Evolutionary conservation across 257 asterid genomes (phyloP).

Genomic region (Hygrophila difformis): DNA sequence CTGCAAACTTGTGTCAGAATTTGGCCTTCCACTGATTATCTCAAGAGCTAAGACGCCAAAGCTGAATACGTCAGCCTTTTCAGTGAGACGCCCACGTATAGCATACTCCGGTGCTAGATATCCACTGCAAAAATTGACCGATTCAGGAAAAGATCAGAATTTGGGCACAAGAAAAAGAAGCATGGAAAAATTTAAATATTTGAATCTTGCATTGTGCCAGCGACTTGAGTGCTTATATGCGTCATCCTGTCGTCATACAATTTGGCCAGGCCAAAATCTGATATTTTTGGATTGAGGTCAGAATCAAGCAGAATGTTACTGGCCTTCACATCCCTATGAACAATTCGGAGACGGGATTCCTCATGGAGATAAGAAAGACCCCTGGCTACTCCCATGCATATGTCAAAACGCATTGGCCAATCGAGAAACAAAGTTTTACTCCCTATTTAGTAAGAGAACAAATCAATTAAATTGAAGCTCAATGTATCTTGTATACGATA

Average conservation of each 20-base stretch:
- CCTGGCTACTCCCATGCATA: constrained; percentile 81
- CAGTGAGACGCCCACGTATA: constrained; percentile 69
- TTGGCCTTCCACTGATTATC: constrained; percentile 55
- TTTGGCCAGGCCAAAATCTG: constrained; percentile 78
- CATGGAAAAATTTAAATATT: no score
- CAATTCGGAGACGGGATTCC: constrained; percentile 57
- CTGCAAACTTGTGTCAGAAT: constrained; percentile 45
- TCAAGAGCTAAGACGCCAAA: constrained; percentile 70
- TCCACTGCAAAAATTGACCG: constrained; percentile 31
- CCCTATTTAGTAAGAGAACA: constrained; percentile 31
- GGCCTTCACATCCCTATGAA: constrained; percentile 74
- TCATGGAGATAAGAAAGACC: constrained; percentile 75
- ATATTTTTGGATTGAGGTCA: constrained; percentile 51
- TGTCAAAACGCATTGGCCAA: constrained; percentile 58
- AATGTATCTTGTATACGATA: not conserved
- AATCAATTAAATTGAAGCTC: not conserved
- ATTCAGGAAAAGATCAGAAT: not conserved
- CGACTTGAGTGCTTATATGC: constrained; percentile 80
- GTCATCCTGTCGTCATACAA: constrained; percentile 63
- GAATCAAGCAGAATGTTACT: constrained; percentile 69
- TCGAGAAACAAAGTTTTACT: constrained; percentile 39
- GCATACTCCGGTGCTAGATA: constrained; percentile 83
- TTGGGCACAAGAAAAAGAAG: not conserved
- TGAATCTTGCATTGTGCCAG: constrained; percentile 71
- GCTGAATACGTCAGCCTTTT: constrained; percentile 61